Conservation (phyloP, 1,139 yeast species). For the Saccharomyces hybrid region DNA sequence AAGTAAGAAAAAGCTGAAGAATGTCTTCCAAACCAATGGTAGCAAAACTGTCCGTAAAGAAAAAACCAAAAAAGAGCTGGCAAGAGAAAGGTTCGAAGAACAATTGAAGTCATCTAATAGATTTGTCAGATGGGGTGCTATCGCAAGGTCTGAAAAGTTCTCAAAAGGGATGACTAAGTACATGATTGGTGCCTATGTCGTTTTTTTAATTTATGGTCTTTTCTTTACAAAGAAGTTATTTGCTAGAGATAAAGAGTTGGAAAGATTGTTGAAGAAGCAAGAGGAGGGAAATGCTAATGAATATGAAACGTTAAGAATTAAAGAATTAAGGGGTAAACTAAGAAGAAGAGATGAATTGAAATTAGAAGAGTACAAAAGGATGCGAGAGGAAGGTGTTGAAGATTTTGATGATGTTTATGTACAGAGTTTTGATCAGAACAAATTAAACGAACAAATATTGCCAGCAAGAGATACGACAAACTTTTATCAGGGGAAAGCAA, state of each 20-base stretch:
- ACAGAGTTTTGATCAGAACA: slow-evolving; percentile 47
- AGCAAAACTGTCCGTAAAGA: slow-evolving; percentile 20
- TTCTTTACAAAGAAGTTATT: slow-evolving; percentile 62
- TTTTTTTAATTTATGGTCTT: slow-evolving; percentile 52
- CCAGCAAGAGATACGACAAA: slow-evolving; percentile 76
- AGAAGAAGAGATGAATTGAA: slow-evolving; percentile 52
- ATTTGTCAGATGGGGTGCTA: slow-evolving; percentile 42
- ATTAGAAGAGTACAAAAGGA: slow-evolving; percentile 44
- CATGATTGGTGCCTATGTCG: slow-evolving; percentile 50
- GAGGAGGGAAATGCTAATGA: slow-evolving; percentile 39
- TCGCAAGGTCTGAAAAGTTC: slow-evolving; percentile 38
- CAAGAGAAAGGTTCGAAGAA: slow-evolving; percentile 29
- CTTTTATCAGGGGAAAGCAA: slow-evolving; percentile 73
- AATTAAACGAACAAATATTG: slow-evolving; percentile 42
- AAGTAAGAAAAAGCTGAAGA: not conserved
- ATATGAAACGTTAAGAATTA: slow-evolving; percentile 55
- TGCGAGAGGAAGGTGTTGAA: slow-evolving; percentile 37
- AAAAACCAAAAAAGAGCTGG: slow-evolving; percentile 30
- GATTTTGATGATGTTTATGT: slow-evolving; percentile 38
- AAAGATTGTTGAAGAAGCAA: slow-evolving; percentile 37
- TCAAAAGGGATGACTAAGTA: slow-evolving; percentile 44
- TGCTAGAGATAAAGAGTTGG: slow-evolving; percentile 57
- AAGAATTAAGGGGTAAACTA: slow-evolving; percentile 40
- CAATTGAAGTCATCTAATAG: slow-evolving; percentile 31
- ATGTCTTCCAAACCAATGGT: slow-evolving; percentile 11